Conservation (phyloP, 768 basidiomycete genomes). For the Lactarius hengduanensis region DNA sequence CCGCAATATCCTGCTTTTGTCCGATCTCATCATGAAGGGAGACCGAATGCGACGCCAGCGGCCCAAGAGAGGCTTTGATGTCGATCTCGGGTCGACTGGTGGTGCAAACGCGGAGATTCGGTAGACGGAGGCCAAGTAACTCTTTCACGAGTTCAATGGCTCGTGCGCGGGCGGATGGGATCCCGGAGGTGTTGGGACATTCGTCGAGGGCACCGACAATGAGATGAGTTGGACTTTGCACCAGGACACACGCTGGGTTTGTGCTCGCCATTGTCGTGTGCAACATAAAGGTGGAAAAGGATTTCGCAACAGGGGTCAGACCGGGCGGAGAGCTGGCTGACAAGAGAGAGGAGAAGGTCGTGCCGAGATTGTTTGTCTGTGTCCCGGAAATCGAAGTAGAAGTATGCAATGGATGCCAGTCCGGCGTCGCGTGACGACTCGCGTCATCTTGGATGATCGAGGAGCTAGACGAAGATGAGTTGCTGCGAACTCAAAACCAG, state of each 20-base stretch:
- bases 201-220: too few relatives aligned
- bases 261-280: not conserved
- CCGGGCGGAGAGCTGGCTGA: not conserved
- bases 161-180: too few relatives aligned
- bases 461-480: too few relatives aligned
- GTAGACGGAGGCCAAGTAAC: not conserved
- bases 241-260: not conserved
- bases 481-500: too few relatives aligned
- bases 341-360: not conserved
- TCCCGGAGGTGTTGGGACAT: too few relatives aligned
- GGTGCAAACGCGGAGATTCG: not conserved
- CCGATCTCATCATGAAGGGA: not conserved
- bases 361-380: not conserved
- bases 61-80: not conserved
- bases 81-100: not conserved
- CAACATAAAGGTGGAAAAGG: not conserved
- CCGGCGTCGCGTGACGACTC: not conserved
- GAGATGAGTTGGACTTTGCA: too few relatives aligned
- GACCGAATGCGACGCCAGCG: not conserved
- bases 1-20: not conserved
- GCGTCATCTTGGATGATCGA: not conserved
- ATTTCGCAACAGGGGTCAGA: not conserved
- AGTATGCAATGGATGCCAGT: not conserved
- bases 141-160: not conserved
- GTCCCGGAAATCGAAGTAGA: slow-evolving; percentile 1